Evolutionary conservation across 768 basidiomycete species (phyloP), one percentile per base, ranked within the genome.

Genomic region (Auriscalpium orientale): DNA sequence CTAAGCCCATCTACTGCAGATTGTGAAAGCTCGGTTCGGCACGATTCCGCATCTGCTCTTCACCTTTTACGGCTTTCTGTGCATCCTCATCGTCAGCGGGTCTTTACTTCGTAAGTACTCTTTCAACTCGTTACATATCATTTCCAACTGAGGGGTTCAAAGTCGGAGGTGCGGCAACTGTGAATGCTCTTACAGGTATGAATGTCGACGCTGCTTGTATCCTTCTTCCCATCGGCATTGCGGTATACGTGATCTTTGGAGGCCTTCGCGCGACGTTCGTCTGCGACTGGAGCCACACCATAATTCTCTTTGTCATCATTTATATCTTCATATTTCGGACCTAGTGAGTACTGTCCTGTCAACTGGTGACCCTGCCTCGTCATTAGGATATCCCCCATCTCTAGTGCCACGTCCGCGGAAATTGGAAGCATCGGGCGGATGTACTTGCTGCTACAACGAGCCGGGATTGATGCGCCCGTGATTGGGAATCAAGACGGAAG

Each of bases 11-110:
- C 21, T 47, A 35, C 20, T 21, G 22, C 54, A 77, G 71, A 80
- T 83, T 36, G 78, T 79, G 36, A 74, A 76, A 56, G 70, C 68
- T 0, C 72, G 79, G 11, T 80, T 78, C 52, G 79, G 79, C 4
- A 76, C 72, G 2, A 67, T 66, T 0, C 70, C 72, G 0, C 80
- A 81, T 54, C 58, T 79, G 10, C 64, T 81, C 18, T 82, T 81
- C 61, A 75, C 74, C 1, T 77, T 81, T 58, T 82, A 80, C 59
- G 79, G 66, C 0, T 75, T 81, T 56, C 64, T 81, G 3, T 80
- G 76, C 57, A 76, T 75, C 38, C 69, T 82, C 51, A 68, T 83
- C 35, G 76, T 79, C 12, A 76, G 77, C 57, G 77, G 79, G 13
- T 77, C 75, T 11, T 61, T 82, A 6, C 69, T 83, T 2, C 71